Percentiles rank a stretch among this genome's conserved stretches.
Evolutionary conservation across 345 rosid genomes (phyloP).

Genomic region (Nephelium lappaceum): DNA sequence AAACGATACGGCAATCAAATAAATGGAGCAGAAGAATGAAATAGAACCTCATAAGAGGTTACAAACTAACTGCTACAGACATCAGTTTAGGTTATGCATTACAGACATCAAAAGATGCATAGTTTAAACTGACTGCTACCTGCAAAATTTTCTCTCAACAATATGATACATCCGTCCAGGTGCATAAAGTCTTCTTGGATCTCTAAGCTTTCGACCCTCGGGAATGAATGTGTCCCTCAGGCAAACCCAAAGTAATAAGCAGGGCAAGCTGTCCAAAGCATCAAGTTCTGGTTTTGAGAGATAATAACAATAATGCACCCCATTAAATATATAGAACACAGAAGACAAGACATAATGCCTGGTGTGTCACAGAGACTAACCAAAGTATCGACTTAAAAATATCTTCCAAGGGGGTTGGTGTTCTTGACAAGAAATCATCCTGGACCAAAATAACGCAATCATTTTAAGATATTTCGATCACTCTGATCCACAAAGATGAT

Average conservation of each 20-base stretch:
- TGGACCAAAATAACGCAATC: slow-evolving; percentile 22
- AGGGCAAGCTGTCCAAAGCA: slow-evolving; percentile 92
- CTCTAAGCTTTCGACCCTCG: slow-evolving; percentile 82
- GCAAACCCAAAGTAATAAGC: slow-evolving; percentile 84
- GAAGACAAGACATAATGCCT: slow-evolving; percentile 8
- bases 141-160: slow-evolving; percentile 92
- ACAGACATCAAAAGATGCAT: not conserved
- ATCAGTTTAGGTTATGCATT: not conserved
- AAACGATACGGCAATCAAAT: not conserved
- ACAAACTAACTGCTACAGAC: no score
- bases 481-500: not conserved
- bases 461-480: not conserved
- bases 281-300: slow-evolving; percentile 53
- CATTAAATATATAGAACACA: slow-evolving; percentile 12
- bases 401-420: slow-evolving; percentile 90
- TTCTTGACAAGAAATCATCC: slow-evolving; percentile 99
- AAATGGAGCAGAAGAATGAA: not conserved
- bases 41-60: not conserved
- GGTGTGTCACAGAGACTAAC: slow-evolving; percentile 40
- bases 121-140: slow-evolving; percentile 34
- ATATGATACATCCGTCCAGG: slow-evolving; percentile 96
- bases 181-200: slow-evolving; percentile 86
- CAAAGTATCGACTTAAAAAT: slow-evolving; percentile 88
- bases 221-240: slow-evolving; percentile 94
- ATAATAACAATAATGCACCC: slow-evolving; percentile 38